Evolutionary conservation across 768 basidiomycete species (phyloP).

Genomic region (Hypsizygus marmoreus): DNA sequence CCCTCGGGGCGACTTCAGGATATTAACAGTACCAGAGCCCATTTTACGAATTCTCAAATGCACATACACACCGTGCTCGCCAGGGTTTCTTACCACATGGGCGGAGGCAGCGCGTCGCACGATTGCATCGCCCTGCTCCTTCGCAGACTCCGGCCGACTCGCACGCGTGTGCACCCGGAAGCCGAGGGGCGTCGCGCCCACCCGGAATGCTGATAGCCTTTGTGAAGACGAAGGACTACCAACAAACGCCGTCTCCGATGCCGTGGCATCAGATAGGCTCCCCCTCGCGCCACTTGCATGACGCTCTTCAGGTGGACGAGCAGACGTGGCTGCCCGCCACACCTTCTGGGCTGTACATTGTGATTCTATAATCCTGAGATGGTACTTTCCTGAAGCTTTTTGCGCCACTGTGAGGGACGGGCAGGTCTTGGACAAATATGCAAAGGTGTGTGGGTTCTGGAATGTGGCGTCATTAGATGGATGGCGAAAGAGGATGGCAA

Average conservation of each 20-base stretch:
- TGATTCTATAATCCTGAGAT: neutral
- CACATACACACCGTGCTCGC: neutral
- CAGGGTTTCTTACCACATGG: constrained; percentile 2
- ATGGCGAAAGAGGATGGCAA: no score
- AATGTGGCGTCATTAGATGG: no score
- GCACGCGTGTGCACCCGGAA: constrained; percentile 1
- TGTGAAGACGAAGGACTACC: no score
- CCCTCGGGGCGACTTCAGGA: neutral
- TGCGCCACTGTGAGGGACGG: no score
- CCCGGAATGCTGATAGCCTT: no score
- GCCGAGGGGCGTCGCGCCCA: neutral
- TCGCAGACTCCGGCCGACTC: neutral
- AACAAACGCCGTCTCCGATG: no score
- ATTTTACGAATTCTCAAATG: neutral
- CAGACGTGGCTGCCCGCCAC: neutral
- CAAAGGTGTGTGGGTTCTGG: no score
- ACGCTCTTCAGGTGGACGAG: neutral
- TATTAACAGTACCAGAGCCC: neutral
- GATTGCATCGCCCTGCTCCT: no score
- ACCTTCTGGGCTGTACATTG: constrained; percentile 1
- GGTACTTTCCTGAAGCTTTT: no score
- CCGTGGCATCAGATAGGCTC: no score
- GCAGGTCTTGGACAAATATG: no score
- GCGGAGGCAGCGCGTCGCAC: neutral
- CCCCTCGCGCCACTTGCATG: constrained; percentile 1